A percentile compares a stretch with the other conserved stretches of the same genome.
Conservation (phyloP, 805 yeast genomes). For the Starmerella bombi region DNA sequence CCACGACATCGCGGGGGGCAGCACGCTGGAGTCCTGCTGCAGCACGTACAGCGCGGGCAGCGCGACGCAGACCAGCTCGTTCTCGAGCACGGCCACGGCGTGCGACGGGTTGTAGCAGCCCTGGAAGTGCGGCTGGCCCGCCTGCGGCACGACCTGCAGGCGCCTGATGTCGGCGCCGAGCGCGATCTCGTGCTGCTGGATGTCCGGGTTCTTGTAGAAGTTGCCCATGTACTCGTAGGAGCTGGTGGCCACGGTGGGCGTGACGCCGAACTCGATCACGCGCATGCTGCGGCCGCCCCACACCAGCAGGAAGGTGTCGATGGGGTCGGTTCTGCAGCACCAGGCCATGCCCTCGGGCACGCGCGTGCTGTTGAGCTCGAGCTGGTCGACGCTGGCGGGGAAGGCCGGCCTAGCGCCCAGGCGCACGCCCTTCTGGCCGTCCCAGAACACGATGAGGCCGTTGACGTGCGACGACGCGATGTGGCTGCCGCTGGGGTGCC, state of each 20-base stretch:
- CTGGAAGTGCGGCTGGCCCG: constrained; percentile 32
- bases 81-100: constrained; percentile 35
- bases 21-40: constrained; percentile 40
- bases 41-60: constrained; percentile 23
- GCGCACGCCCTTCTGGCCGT: constrained; percentile 59
- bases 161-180: constrained; percentile 5
- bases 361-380: constrained; percentile 14
- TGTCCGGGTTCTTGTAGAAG: constrained; percentile 44
- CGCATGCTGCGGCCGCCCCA: constrained; percentile 14
- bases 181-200: constrained; percentile 4
- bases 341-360: constrained; percentile 36
- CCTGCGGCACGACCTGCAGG: constrained; percentile 10
- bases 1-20: constrained; percentile 75
- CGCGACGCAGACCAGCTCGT: constrained; percentile 8
- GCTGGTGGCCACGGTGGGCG: constrained; percentile 67
- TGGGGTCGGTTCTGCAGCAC: constrained; percentile 73
- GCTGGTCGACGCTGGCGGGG: constrained; percentile 17
- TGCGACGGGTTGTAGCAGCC: constrained; percentile 70
- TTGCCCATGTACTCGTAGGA: constrained; percentile 73
- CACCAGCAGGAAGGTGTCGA: constrained; percentile 57
- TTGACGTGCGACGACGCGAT: constrained; percentile 66
- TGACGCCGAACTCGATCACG: constrained; percentile 61
- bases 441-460: constrained; percentile 87
- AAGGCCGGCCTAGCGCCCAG: constrained; percentile 53
- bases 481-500: constrained; percentile 91